Conservation (phyloP, 2,329 filamentous ascomycete species). For the Neofusicoccum ribis region DNA sequence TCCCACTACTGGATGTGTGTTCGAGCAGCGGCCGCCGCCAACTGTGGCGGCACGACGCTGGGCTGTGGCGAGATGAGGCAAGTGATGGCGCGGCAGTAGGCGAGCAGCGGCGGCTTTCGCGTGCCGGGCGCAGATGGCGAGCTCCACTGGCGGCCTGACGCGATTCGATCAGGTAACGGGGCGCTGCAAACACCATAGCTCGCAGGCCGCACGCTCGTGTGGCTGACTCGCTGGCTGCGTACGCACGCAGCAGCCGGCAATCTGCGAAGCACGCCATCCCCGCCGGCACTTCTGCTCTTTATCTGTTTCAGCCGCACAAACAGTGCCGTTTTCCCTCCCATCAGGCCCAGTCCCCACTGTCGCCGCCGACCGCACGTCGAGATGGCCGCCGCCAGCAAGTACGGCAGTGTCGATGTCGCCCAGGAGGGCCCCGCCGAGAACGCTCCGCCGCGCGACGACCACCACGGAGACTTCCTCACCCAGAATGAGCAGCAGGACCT, state of each 20-base stretch:
- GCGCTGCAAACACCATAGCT: background rate
- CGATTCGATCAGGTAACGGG: background rate
- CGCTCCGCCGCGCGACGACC: conserved; percentile 29
- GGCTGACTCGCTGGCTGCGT: background rate
- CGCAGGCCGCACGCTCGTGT: background rate
- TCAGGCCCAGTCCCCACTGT: background rate
- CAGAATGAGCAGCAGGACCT: conserved; percentile 56
- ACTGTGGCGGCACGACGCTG: too few species aligned
- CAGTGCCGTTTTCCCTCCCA: too few species aligned
- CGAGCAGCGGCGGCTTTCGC: background rate
- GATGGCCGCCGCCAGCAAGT: background rate
- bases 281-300: background rate
- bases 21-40: too few species aligned
- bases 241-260: background rate
- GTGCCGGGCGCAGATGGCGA: background rate
- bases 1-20: too few species aligned
- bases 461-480: conserved; percentile 53
- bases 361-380: background rate
- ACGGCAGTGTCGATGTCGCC: background rate
- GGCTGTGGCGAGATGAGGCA: too few species aligned
- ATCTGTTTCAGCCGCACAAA: background rate
- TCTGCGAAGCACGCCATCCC: conserved; percentile 12
- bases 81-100: background rate
- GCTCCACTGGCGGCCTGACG: background rate
- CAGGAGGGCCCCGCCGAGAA: background rate